Evolutionary conservation across 2,329 filamentous ascomycete genomes (phyloP).

Genomic region (Tolypocladium sp.): DNA sequence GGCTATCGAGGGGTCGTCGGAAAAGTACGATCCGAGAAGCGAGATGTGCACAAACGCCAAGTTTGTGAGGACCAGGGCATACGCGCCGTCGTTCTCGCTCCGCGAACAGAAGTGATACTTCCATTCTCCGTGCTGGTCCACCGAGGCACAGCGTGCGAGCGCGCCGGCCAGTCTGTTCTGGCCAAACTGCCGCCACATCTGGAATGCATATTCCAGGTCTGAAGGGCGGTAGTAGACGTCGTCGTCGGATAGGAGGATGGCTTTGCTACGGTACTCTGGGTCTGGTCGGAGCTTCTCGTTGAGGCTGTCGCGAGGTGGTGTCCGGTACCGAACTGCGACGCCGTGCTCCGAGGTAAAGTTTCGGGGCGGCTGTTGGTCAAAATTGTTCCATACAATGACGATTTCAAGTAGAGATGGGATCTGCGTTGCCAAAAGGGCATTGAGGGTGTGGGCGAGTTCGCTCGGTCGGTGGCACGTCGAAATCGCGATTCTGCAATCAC

Average conservation of each 20-base stretch:
- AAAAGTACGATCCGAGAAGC: conserved; percentile 28
- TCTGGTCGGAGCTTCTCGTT: conserved; percentile 28
- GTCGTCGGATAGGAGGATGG: conserved; percentile 29
- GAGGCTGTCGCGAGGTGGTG: conserved; percentile 21
- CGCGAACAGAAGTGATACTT: conserved; percentile 22
- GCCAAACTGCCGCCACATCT: conserved; percentile 29
- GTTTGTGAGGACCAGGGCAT: conserved; percentile 27
- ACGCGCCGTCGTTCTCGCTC: conserved; percentile 14
- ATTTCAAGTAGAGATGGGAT: conserved; percentile 27
- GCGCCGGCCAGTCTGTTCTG: conserved; percentile 23
- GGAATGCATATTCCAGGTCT: conserved; percentile 31
- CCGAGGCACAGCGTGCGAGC: conserved; percentile 23
- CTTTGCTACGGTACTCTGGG: conserved; percentile 24
- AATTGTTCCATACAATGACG: conserved; percentile 28
- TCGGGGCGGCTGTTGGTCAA: conserved; percentile 17
- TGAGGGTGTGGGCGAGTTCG: conserved; percentile 21
- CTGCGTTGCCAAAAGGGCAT: conserved; percentile 14
- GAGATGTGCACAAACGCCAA: conserved; percentile 27
- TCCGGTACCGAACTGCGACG: conserved; percentile 23
- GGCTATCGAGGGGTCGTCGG: conserved; percentile 18
- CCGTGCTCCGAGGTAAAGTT: conserved; percentile 18
- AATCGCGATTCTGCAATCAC: conserved; percentile 21
- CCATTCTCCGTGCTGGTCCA: conserved; percentile 15
- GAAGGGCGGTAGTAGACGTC: conserved; percentile 27
- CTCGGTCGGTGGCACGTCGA: conserved; percentile 26